Evolutionary conservation across 2,329 filamentous ascomycete genomes (phyloP).

Genomic region (Geoglossum cookeanum): DNA sequence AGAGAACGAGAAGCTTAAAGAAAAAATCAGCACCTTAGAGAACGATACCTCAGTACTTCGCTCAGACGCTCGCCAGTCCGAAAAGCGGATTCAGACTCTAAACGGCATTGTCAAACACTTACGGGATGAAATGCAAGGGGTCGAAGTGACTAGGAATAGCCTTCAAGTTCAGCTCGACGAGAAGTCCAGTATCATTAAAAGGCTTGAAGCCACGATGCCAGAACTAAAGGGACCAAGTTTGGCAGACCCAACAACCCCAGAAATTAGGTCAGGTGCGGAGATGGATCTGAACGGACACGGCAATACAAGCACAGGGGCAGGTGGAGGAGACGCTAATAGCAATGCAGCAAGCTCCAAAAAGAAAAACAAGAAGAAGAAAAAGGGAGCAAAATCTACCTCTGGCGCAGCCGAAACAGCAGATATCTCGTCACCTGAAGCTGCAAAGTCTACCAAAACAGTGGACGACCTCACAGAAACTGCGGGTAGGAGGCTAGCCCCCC

Average conservation of each 20-base stretch:
- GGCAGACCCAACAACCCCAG: neutral
- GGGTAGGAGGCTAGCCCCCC: neutral
- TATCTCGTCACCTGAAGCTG: conserved; percentile 5
- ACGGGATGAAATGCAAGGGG: conserved; percentile 32
- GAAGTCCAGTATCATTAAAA: conserved; percentile 7
- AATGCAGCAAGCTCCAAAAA: conserved; percentile 39
- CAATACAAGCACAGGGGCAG: neutral
- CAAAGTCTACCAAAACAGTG: neutral
- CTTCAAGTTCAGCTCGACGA: conserved; percentile 2
- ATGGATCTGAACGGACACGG: conserved; percentile 5
- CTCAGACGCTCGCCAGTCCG: conserved; percentile 19
- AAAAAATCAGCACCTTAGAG: conserved; percentile 16
- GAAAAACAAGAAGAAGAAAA: conserved; percentile 82
- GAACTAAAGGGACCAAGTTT: neutral
- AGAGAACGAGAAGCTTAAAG: conserved; percentile 8
- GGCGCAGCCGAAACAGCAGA: conserved; percentile 12
- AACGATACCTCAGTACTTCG: conserved; percentile 16
- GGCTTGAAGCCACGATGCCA: conserved; percentile 9
- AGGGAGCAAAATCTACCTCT: conserved; percentile 27
- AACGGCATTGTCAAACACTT: conserved; percentile 36
- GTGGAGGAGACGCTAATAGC: neutral
- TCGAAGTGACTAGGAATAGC: conserved; percentile 27
- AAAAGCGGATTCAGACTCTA: conserved; percentile 34
- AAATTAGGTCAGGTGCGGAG: conserved; percentile 4
- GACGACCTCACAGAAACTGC: neutral